A percentile compares a stretch with the other conserved stretches of the same genome.
These are phyloP conservation scores for Colletotrichum gigasporum DNA, from an alignment of 2,329 filamentous ascomycete species.

Conservation along the genomic window DNA sequence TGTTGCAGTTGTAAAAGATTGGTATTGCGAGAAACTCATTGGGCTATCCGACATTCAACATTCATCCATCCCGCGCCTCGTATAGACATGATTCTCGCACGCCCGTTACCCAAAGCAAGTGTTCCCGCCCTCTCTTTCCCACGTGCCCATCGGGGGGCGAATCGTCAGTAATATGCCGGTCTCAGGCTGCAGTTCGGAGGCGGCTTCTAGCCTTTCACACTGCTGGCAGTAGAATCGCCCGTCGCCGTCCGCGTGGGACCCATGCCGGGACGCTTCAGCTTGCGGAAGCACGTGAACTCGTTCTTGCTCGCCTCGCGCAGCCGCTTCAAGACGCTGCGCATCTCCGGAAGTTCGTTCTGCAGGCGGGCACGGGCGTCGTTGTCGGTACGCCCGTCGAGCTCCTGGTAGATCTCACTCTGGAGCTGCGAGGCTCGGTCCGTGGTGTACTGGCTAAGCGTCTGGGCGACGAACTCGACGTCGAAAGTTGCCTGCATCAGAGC, in stretches of 20 bases:
- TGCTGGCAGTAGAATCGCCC: conserved; percentile 40
- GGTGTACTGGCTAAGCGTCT: conserved; percentile 90
- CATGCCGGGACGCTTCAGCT: conserved; percentile 59
- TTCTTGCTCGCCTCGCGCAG: conserved; percentile 83
- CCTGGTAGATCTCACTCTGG: conserved; percentile 91
- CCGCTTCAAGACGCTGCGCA: conserved; percentile 87
- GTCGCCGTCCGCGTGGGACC: conserved; percentile 44
- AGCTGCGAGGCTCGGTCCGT: conserved; percentile 82
- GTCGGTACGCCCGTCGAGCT: conserved; percentile 88
- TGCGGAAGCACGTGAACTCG: conserved; percentile 88
- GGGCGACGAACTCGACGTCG: conserved; percentile 95
- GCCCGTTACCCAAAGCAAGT: background rate
- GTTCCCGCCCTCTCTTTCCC: background rate
- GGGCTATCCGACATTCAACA: conserved; percentile 8
- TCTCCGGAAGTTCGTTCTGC: conserved; percentile 88
- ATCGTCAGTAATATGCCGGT: background rate
- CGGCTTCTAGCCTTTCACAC: conserved; percentile 29
- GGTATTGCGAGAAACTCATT: conserved; percentile 17
- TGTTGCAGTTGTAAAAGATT: background rate
- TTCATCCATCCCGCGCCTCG: conserved; percentile 1
- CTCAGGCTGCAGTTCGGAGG: conserved; percentile 24
- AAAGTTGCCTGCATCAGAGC: conserved; percentile 96
- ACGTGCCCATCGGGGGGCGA: background rate
- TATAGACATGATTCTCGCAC: background rate
- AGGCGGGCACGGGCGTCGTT: conserved; percentile 82